Conservation (phyloP, 768 basidiomycete species). For the Lactarius indigo region DNA sequence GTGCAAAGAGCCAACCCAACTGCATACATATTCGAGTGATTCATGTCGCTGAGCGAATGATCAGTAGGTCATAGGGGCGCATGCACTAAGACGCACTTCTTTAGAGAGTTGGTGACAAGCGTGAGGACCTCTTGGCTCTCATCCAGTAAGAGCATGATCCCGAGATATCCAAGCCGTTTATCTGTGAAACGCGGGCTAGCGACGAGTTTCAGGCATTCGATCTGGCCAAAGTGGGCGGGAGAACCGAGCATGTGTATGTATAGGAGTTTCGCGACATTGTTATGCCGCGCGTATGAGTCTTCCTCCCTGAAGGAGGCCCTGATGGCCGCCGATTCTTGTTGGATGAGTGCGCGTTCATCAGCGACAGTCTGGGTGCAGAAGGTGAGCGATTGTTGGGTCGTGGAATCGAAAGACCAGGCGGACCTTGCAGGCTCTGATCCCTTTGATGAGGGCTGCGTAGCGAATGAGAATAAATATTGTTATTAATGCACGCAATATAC, state of each 20-base stretch:
- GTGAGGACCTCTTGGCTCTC: conserved; percentile 98
- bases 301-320: conserved; percentile 97
- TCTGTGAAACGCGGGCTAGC: conserved; percentile 94
- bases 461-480: conserved; percentile 29
- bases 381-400: conserved; percentile 11
- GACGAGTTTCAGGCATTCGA: conserved; percentile 92
- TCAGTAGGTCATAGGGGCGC: conserved; percentile 6
- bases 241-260: conserved; percentile 99
- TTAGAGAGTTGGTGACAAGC: conserved; percentile 95
- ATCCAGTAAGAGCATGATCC: conserved; percentile 95
- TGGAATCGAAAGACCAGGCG: conserved; percentile 1
- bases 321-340: conserved; percentile 96
- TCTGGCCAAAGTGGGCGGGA: conserved; percentile 98
- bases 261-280: conserved; percentile 96
- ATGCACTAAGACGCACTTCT: conserved; percentile 64
- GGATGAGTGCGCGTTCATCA: conserved; percentile 94
- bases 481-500: background rate
- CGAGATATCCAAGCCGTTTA: conserved; percentile 93
- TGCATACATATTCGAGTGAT: conserved; percentile 98
- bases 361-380: conserved; percentile 75
- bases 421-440: conserved; percentile 94
- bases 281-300: conserved; percentile 90
- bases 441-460: conserved; percentile 87
- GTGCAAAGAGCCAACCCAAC: conserved; percentile 97
- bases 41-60: conserved; percentile 80